Evolutionary conservation across 495 filamentous ascomycete genomes (phyloP), one percentile per base, ranked within the genome.

Genomic region (Astrothelium macrocarpum): DNA sequence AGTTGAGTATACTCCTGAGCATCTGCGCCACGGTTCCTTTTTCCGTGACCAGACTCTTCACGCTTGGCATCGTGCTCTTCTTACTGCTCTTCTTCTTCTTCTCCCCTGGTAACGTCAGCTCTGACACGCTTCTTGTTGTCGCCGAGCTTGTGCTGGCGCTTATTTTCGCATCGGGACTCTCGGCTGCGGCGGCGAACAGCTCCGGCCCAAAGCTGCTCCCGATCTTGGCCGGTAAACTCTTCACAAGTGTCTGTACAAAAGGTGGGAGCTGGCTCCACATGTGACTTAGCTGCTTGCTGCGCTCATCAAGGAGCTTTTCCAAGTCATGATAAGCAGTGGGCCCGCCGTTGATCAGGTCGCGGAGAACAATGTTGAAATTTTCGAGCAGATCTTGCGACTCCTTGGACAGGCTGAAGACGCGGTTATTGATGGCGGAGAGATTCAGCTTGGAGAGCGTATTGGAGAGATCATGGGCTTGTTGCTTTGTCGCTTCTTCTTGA

Each of bases 311-410:
- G 18, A 98, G 85, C 67, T 81, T 77, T 31, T 90, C 84, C 12
- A 98, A 85, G 75, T 98, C 94, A 70, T 87, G 82, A 72, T 95
- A 96, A 16, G 94, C 94, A 0, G 92, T 95, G 28, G 93, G 93
- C 7, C 89, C 93, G 60, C 93, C 93, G 72, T 90, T 92, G 63
- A 90, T 80, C n/a, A 96, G 78, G 73, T 97, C 93, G 69, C 90
- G 92, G 66, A 98, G 85, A 32, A 97, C 86, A 45, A 90, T 76
- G 23, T 89, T 90, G 80, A 98, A 98, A 65, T 87, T 87, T 49
- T 83, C 81, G 42, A 95, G 79, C 2, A 96, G 81, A 65, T 91
- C 85, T 70, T 88, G 82, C 2, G 89, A 91, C 66, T 92, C 90
- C 56, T 84, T 80, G 11, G 89, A 87, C 49, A 96, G 79, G n/a